phyloP scores from a whole-genome alignment of 2,329 filamentous ascomycete species.

The Leptographium flavum region DNA sequence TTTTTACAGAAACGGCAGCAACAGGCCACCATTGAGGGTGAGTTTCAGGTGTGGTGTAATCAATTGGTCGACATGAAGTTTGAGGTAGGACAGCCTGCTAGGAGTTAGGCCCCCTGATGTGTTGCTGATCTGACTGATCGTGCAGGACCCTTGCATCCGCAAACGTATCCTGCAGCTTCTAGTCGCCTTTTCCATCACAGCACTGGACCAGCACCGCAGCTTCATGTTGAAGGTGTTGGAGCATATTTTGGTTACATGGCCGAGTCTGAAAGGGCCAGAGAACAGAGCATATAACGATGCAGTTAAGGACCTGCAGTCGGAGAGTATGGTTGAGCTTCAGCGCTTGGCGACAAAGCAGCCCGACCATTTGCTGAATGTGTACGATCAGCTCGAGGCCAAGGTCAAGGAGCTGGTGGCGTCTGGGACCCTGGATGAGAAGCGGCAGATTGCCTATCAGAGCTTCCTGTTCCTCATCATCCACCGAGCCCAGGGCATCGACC shows the following conservation, averaged over 20 bases:
- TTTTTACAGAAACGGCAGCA: constrained; percentile 35
- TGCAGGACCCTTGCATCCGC: constrained; percentile 62
- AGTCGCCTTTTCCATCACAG: constrained; percentile 72
- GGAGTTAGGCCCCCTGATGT: not conserved
- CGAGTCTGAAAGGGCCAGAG: constrained; percentile 48
- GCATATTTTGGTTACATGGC: constrained; percentile 74
- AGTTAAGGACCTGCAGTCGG: constrained; percentile 73
- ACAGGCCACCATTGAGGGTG: constrained; percentile 42
- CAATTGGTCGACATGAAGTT: constrained; percentile 56
- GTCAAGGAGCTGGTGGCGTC: constrained; percentile 67
- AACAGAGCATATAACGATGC: constrained; percentile 69
- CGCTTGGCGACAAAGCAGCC: constrained; percentile 82
- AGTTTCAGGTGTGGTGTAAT: constrained; percentile 59
- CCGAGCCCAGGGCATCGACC: constrained; percentile 62
- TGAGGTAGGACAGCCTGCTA: constrained; percentile 29
- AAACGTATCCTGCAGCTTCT: constrained; percentile 71
- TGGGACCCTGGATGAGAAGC: constrained; percentile 63
- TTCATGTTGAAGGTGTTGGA: constrained; percentile 86
- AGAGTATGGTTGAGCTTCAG: constrained; percentile 78
- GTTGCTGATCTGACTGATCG: not conserved
- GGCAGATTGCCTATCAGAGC: constrained; percentile 73
- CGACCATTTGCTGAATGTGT: constrained; percentile 75
- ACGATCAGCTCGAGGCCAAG: constrained; percentile 71
- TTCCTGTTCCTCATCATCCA: constrained; percentile 93
- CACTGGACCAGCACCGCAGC: constrained; percentile 58